phyloP scores from a whole-genome alignment of 371 early-diverging fungal species.

The Rhizomucor miehei region DNA sequence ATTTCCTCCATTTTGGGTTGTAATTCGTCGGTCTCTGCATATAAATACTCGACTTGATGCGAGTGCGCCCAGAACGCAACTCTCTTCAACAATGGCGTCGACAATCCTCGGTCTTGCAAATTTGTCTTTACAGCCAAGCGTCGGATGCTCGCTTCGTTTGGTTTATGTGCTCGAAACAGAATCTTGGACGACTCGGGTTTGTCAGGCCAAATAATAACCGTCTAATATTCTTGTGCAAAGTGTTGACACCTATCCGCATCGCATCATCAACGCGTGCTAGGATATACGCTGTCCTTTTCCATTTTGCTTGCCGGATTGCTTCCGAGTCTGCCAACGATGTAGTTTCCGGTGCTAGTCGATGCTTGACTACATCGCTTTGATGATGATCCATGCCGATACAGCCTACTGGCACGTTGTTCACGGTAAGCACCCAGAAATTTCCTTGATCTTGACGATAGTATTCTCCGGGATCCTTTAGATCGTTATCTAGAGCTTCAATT shows the following conservation, averaged over 20 bases:
- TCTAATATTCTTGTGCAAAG: background rate
- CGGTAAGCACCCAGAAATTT: conserved; percentile 49
- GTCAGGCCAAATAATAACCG: background rate
- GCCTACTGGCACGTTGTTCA: conserved; percentile 39
- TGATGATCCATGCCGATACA: conserved; percentile 44
- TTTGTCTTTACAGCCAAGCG: conserved; percentile 44
- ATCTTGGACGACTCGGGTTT: conserved; percentile 2
- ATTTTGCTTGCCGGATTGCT: conserved; percentile 29
- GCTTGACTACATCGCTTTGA: conserved; percentile 11
- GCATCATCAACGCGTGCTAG: conserved; percentile 34
- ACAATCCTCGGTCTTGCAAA: conserved; percentile 45
- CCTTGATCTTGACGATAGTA: conserved; percentile 36
- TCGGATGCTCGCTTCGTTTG: conserved; percentile 42
- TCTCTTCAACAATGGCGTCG: conserved; percentile 43
- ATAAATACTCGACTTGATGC: conserved; percentile 41
- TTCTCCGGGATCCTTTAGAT: conserved; percentile 35
- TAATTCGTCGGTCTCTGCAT: conserved; percentile 45
- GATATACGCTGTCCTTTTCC: conserved; percentile 23
- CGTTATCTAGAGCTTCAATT: conserved; percentile 36
- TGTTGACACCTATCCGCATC: conserved; percentile 20
- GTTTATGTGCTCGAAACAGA: conserved; percentile 34
- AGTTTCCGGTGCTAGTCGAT: background rate
- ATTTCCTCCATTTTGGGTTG: conserved; percentile 27
- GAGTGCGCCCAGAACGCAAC: conserved; percentile 48
- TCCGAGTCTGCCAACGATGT: conserved; percentile 15